Conservation (phyloP, 345 rosid genomes). For the Sonneratia caseolaris region DNA sequence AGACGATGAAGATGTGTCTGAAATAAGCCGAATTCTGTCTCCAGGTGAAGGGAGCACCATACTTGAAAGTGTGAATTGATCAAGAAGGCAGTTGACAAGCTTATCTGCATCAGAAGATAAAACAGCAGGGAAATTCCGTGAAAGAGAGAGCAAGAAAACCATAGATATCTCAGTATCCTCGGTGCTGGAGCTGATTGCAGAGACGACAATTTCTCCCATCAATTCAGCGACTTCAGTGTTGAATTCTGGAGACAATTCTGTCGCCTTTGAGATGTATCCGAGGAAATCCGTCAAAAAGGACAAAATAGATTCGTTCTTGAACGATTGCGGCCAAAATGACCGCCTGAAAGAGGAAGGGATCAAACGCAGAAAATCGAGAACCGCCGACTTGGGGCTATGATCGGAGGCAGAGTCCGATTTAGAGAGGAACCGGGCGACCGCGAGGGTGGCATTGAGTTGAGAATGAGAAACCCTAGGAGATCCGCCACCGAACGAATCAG, state of each 20-base stretch:
- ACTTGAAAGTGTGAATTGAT: conserved; percentile 40
- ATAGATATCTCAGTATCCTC: conserved; percentile 42
- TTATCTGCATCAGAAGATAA: conserved; percentile 54
- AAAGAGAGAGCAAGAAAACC: conserved; percentile 56
- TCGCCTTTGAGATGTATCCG: conserved; percentile 40
- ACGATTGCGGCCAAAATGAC: conserved; percentile 88
- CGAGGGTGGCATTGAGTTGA: conserved; percentile 87
- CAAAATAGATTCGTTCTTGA: conserved; percentile 35
- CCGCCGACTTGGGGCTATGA: conserved; percentile 43
- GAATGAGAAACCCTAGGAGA: conserved; percentile 73
- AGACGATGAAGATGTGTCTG: conserved; percentile 42
- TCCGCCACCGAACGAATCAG: conserved; percentile 46
- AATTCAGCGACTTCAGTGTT: conserved; percentile 51
- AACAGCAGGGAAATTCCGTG: conserved; percentile 66
- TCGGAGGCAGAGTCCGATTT: conserved; percentile 38
- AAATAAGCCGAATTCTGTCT: conserved; percentile 30
- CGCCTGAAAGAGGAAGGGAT: conserved; percentile 59
- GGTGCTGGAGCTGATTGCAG: conserved; percentile 26
- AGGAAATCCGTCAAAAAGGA: conserved; percentile 62
- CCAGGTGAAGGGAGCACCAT: conserved; percentile 27
- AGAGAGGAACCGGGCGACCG: conserved; percentile 66
- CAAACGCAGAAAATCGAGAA: conserved; percentile 57
- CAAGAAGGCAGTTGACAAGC: conserved; percentile 51
- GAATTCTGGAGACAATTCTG: conserved; percentile 49
- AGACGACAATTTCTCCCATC: conserved; percentile 54